Percentiles rank a stretch among this genome's conserved stretches.
These are phyloP conservation scores for Entomortierella parvispora DNA, from an alignment of 192 early-diverging fungal species.

Conservation along the genomic window DNA sequence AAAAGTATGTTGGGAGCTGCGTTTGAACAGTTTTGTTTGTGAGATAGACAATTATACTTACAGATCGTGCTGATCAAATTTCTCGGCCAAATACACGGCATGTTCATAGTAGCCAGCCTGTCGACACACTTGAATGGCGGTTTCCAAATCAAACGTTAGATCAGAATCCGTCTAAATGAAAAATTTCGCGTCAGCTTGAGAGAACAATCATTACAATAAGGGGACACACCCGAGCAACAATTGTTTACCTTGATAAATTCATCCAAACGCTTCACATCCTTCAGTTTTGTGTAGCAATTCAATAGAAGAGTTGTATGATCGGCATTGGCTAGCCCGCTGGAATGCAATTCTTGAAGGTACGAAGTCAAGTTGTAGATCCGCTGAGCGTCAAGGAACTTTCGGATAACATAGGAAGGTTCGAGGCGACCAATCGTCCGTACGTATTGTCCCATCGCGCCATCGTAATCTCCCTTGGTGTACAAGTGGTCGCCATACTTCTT, in stretches of 20 bases:
- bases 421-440: conserved; percentile 90
- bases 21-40: no score
- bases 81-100: conserved; percentile 90
- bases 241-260: conserved; percentile 91
- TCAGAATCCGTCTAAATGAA: conserved; percentile 70
- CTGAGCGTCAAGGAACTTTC: conserved; percentile 97
- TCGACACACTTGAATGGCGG: conserved; percentile 92
- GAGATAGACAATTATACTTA: no score
- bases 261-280: conserved; percentile 86
- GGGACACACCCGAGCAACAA: no score
- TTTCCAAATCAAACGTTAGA: conserved; percentile 92
- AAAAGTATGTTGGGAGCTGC: no score
- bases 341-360: conserved; percentile 92
- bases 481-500: conserved; percentile 95
- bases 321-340: conserved; percentile 84
- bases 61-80: conserved; percentile 83
- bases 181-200: no score
- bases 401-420: conserved; percentile 96
- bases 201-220: no score
- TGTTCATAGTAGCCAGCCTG: conserved; percentile 91
- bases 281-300: conserved; percentile 97
- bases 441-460: conserved; percentile 92
- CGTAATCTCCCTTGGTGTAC: conserved; percentile 90
- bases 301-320: conserved; percentile 97
- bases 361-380: conserved; percentile 88